Percentiles rank a stretch among this genome's conserved stretches.
phyloP scores from a whole-genome alignment of 352 stramenopile species.

The Globisporangium cederbergense region DNA sequence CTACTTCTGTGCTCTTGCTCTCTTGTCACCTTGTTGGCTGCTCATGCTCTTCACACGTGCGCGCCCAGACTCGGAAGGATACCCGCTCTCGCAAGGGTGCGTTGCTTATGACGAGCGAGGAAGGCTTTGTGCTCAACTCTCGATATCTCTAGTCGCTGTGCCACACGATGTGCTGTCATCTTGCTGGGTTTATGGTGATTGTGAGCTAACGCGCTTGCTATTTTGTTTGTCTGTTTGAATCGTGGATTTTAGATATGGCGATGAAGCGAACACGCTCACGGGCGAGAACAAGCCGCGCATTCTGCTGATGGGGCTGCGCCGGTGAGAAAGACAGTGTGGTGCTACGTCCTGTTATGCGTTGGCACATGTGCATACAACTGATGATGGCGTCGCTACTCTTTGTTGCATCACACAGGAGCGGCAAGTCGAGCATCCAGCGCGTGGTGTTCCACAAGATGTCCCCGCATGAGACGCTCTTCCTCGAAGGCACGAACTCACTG shows the following conservation, averaged over 20 bases:
- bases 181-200: neutral
- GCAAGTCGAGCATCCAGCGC: conserved; percentile 90
- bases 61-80: conserved; percentile 29
- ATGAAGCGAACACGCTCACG: conserved; percentile 67
- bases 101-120: neutral
- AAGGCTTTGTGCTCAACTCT: too few relatives aligned
- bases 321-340: conserved; percentile 24
- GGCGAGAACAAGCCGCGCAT: conserved; percentile 93
- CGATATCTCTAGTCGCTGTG: too few relatives aligned
- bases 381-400: neutral
- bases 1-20: neutral
- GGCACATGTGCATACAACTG: neutral
- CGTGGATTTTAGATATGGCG: conserved; percentile 45
- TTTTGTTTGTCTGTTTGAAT: conserved; percentile 6
- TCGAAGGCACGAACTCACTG: conserved; percentile 76
- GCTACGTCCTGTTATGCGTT: neutral
- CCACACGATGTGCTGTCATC: neutral
- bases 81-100: conserved; percentile 33
- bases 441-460: conserved; percentile 99
- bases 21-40: neutral
- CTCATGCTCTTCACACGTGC: neutral
- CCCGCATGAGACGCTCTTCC: conserved; percentile 96
- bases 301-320: conserved; percentile 95
- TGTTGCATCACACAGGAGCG: conserved; percentile 41
- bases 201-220: neutral